Evolutionary conservation across 2,329 filamentous ascomycete species (phyloP).

Genomic region (Blastomyces gilchristii): DNA sequence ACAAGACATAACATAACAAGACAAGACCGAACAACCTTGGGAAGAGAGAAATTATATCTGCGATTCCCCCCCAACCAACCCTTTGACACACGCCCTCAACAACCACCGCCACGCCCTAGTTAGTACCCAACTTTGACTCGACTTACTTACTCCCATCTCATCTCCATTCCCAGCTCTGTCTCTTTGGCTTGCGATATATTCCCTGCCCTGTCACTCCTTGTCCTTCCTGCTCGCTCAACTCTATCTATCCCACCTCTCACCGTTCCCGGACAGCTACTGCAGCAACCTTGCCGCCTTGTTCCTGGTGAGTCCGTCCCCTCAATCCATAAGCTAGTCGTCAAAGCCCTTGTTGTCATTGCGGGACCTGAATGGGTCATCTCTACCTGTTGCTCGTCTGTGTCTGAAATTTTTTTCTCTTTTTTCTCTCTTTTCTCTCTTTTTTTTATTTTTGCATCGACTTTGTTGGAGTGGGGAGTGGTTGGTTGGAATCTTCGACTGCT

Average conservation of each 20-base stretch:
- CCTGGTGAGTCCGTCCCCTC: not conserved
- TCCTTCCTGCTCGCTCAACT: no score
- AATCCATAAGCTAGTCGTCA: not conserved
- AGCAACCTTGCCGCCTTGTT: not conserved
- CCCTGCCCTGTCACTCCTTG: not conserved
- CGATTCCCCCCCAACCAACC: no score
- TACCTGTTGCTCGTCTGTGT: not conserved
- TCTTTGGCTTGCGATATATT: not conserved
- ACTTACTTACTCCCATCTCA: not conserved
- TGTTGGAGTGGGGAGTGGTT: not conserved
- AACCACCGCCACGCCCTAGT: not conserved
- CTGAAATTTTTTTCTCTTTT: not conserved
- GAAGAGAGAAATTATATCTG: no score
- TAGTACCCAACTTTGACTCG: no score
- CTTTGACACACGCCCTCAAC: no score
- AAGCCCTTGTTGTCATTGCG: not conserved
- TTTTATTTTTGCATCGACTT: no score
- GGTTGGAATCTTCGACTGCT: not conserved
- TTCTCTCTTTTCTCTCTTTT: not conserved
- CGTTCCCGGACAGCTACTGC: not conserved
- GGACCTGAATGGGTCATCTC: not conserved
- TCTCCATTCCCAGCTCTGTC: not conserved
- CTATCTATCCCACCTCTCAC: not conserved
- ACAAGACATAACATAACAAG: no score
- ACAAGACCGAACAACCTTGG: no score